Conservation (phyloP, 495 filamentous ascomycete species). For the Podospora appendiculata region DNA sequence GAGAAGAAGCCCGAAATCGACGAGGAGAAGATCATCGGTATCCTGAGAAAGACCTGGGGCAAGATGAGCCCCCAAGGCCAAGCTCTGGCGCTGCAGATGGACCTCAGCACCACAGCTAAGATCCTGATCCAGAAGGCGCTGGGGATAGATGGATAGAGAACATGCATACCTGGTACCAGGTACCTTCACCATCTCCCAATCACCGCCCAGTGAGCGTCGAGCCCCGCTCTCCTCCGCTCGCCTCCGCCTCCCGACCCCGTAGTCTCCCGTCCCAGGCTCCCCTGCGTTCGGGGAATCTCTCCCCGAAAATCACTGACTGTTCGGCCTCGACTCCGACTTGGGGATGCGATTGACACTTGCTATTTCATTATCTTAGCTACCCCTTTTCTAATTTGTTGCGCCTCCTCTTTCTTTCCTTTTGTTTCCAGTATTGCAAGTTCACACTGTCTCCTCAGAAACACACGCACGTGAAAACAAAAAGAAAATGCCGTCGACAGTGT, state of each 20-base stretch:
- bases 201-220: no score
- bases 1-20: conserved; percentile 47
- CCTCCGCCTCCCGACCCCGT: no score
- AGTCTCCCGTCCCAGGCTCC: no score
- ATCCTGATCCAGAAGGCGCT: conserved; percentile 59
- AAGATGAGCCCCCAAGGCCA: conserved; percentile 69
- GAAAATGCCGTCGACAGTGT: not conserved
- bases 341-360: no score
- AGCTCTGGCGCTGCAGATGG: conserved; percentile 58
- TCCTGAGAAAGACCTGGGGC: conserved; percentile 74
- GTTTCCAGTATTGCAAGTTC: not conserved
- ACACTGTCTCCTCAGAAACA: not conserved
- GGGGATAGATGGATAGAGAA: not conserved
- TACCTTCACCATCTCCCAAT: no score
- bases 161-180: no score
- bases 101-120: conserved; percentile 51
- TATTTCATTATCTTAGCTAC: no score
- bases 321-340: no score
- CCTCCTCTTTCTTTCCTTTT: not conserved
- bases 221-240: no score
- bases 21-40: conserved; percentile 67
- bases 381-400: no score
- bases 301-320: no score
- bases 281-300: no score
- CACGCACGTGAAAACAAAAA: not conserved